phyloP scores from a whole-genome alignment of 1,139 yeast genomes.

The Suhomyces bolitotheri region DNA sequence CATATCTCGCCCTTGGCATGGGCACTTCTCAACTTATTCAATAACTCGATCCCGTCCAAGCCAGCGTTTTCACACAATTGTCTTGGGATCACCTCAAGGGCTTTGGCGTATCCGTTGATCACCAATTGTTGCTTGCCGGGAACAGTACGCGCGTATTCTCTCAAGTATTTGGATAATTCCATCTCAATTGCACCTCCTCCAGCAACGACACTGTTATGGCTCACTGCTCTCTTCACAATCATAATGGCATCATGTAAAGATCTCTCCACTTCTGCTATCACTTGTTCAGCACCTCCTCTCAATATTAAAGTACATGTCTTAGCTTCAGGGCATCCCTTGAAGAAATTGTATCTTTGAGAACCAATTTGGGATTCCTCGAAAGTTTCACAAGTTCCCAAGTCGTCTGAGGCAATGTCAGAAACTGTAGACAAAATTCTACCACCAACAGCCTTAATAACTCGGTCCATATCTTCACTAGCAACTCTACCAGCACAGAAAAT shows the following conservation, averaged over 20 bases:
- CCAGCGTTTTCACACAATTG: slow-evolving; percentile 98
- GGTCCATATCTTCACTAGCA: slow-evolving; percentile 80
- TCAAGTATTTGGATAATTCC: slow-evolving; percentile 86
- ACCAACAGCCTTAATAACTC: slow-evolving; percentile 93
- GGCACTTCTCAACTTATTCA: slow-evolving; percentile 86
- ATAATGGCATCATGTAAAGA: slow-evolving; percentile 97
- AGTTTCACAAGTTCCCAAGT: slow-evolving; percentile 79
- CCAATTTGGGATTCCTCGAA: slow-evolving; percentile 97
- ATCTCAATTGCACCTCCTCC: slow-evolving; percentile 99
- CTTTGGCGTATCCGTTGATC: slow-evolving; percentile 89
- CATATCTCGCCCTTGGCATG: slow-evolving; percentile 92
- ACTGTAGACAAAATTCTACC: slow-evolving; percentile 89
- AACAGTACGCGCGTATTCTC: slow-evolving; percentile 83
- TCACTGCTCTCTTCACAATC: slow-evolving; percentile 95
- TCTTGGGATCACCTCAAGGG: slow-evolving; percentile 93
- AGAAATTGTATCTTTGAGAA: slow-evolving; percentile 88
- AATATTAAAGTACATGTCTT: slow-evolving; percentile 90
- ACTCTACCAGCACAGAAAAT: slow-evolving; percentile 99
- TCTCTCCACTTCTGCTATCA: slow-evolving; percentile 96
- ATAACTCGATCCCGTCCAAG: slow-evolving; percentile 89
- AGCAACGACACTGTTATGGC: slow-evolving; percentile 84
- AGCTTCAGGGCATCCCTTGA: slow-evolving; percentile 89
- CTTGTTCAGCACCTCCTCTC: slow-evolving; percentile 99
- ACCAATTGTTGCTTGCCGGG: slow-evolving; percentile 96
- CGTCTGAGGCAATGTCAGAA: slow-evolving; percentile 63